Conservation (phyloP, 2,329 filamentous ascomycete species). For the Cladophialophora immunda region DNA sequence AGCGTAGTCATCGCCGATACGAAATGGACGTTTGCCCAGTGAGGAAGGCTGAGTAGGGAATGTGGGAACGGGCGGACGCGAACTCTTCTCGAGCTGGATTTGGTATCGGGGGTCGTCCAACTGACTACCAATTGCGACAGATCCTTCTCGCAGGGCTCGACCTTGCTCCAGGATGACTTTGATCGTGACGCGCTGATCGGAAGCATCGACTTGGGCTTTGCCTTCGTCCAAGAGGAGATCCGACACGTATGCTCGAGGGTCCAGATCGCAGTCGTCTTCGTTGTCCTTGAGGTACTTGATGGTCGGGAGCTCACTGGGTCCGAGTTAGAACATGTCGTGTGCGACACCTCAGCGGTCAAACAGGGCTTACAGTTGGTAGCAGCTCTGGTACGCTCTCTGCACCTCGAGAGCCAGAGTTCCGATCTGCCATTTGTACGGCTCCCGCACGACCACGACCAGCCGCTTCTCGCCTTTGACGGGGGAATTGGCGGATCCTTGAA, state of each 20-base stretch:
- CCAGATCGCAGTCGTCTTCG: slow-evolving; percentile 41
- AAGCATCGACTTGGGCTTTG: slow-evolving; percentile 38
- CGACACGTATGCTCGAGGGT: slow-evolving; percentile 38
- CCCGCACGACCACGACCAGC: slow-evolving; percentile 37
- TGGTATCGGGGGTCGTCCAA: slow-evolving; percentile 35
- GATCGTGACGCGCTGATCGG: slow-evolving; percentile 39
- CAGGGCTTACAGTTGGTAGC: slow-evolving; percentile 39
- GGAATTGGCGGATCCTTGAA: slow-evolving; percentile 18
- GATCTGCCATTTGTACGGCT: slow-evolving; percentile 40
- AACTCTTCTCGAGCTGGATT: slow-evolving; percentile 29
- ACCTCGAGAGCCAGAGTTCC: slow-evolving; percentile 39
- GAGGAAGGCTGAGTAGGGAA: slow-evolving; percentile 32
- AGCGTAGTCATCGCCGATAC: slow-evolving; percentile 14
- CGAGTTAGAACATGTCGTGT: slow-evolving; percentile 10
- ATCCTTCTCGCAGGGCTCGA: slow-evolving; percentile 36
- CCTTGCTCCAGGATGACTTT: slow-evolving; percentile 41
- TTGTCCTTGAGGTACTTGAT: slow-evolving; percentile 42
- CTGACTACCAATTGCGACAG: slow-evolving; percentile 37
- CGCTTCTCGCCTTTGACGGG: slow-evolving; percentile 32
- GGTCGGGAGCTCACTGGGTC: slow-evolving; percentile 35
- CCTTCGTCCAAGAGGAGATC: slow-evolving; percentile 42
- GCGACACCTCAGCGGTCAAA: no score
- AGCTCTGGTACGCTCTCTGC: slow-evolving; percentile 36
- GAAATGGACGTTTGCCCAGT: slow-evolving; percentile 32
- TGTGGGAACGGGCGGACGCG: slow-evolving; percentile 37